Evolutionary conservation across 179 eudicot genomes (phyloP), one percentile per base, ranked within the genome.

Genomic region (Gypsophila paniculata): DNA sequence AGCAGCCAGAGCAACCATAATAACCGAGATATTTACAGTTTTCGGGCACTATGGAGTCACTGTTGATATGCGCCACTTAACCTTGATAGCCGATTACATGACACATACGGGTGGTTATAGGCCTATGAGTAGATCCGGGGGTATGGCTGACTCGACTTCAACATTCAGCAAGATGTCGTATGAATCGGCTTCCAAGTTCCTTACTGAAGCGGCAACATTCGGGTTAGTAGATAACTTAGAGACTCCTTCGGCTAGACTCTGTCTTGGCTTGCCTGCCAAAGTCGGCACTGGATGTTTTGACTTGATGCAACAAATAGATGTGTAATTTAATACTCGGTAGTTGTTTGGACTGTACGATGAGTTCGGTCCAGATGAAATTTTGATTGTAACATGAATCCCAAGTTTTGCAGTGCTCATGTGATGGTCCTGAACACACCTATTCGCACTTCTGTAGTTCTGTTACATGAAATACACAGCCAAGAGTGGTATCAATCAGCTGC

Each of bases 231-330:
- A 95, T 38, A 78, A 78, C 49, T 79, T 95, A 80, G 98, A 95
- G 81, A 85, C 90, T 22, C 99, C 99, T 4, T 90, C 99, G 1
- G 79, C 99, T 22, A 84, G 99, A 71, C 82, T 95, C 19, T 86
- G 90, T 75, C 86, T 95, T 15, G 99, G 99, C 18, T 76, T 95
- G 85, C 98, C 96, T 22, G 93, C 86, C 18, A 93, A 95, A 77
- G 84, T 93, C 73, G 99, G 99, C 58, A 95, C 99, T 23, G 99
- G 98, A 8, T 82, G 86, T 78, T 92, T 95, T 68, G 99, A 93
- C 69, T 62, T 95, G 84, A 81, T 95, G 90, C 94, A 91, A 46
- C 75, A 83, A 38, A 25, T 93, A 64, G 90, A 83, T 19, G 65
- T 78, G 11, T 83, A 68, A 62, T 71, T 17, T 44, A 42, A 49